Conservation (phyloP, 2,329 filamentous ascomycete species). For the Beauveria varroae region DNA sequence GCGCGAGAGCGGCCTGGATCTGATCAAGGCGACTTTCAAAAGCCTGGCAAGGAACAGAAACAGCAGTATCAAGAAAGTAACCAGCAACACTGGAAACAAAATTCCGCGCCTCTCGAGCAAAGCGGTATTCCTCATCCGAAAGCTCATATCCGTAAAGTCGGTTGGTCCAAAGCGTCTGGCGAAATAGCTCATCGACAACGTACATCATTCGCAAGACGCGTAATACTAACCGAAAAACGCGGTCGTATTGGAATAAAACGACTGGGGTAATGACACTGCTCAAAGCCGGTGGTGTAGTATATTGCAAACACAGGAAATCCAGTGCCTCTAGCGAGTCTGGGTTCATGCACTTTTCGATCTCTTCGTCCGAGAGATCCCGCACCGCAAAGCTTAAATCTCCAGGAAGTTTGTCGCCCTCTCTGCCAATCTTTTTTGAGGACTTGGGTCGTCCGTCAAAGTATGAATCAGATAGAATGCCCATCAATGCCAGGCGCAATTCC, state of each 20-base stretch:
- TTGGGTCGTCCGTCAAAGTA: slow-evolving; percentile 35
- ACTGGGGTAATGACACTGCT: slow-evolving; percentile 63
- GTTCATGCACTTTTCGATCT: slow-evolving; percentile 78
- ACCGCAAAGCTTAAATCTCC: slow-evolving; percentile 77
- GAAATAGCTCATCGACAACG: slow-evolving; percentile 59
- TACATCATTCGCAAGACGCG: slow-evolving; percentile 73
- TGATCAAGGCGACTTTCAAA: slow-evolving; percentile 57
- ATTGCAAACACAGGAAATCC: slow-evolving; percentile 87
- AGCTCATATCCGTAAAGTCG: slow-evolving; percentile 20
- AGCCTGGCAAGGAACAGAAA: slow-evolving; percentile 62
- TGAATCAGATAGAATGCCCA: slow-evolving; percentile 74
- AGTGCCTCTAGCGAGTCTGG: slow-evolving; percentile 76
- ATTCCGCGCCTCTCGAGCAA: slow-evolving; percentile 71
- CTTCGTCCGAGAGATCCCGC: slow-evolving; percentile 67
- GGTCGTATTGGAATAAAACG: slow-evolving; percentile 73
- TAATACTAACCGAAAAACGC: slow-evolving; percentile 72
- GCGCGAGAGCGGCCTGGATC: slow-evolving; percentile 15
- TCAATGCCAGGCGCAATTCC: slow-evolving; percentile 81
- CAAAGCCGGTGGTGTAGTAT: slow-evolving; percentile 67
- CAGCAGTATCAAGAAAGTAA: slow-evolving; percentile 74
- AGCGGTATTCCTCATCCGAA: slow-evolving; percentile 38
- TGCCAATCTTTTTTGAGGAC: slow-evolving; percentile 23
- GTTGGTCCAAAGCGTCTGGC: slow-evolving; percentile 37
- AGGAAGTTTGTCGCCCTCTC: slow-evolving; percentile 37
- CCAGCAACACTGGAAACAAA: slow-evolving; percentile 66